These are phyloP conservation scores for Xenoacremonium recifei DNA, from an alignment of 2,329 filamentous ascomycete genomes.

Conservation along the genomic window DNA sequence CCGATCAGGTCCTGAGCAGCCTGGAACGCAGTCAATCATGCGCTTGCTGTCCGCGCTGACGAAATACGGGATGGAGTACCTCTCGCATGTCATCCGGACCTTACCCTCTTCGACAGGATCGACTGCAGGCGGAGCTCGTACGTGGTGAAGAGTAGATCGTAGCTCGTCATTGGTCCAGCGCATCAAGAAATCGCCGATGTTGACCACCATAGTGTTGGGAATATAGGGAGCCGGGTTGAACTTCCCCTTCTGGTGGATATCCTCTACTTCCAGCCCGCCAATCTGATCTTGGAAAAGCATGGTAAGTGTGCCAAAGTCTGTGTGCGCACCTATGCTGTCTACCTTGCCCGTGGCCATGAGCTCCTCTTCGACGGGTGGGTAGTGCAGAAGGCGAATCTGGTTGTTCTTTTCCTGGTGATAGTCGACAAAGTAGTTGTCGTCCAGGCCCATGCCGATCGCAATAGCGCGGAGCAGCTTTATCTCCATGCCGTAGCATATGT, in stretches of 20 bases:
- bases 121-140: conserved; percentile 39
- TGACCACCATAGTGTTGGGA: conserved; percentile 37
- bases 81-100: conserved; percentile 43
- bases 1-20: no score
- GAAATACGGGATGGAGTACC: conserved; percentile 63
- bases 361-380: conserved; percentile 30
- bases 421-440: conserved; percentile 67
- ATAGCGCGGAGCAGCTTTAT: conserved; percentile 73
- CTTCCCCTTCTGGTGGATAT: conserved; percentile 29
- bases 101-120: conserved; percentile 12
- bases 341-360: conserved; percentile 22
- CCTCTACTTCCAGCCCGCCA: conserved; percentile 46
- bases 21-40: no score
- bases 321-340: conserved; percentile 27
- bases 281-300: conserved; percentile 46
- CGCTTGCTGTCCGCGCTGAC: conserved; percentile 47
- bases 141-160: conserved; percentile 34
- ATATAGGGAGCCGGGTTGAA: conserved; percentile 32
- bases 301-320: conserved; percentile 41
- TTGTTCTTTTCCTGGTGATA: conserved; percentile 55
- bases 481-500: conserved; percentile 68
- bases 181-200: conserved; percentile 38
- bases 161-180: conserved; percentile 38
- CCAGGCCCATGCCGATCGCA: conserved; percentile 68
- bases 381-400: conserved; percentile 60